A percentile compares a stretch with the other conserved stretches of the same genome.
phyloP scores from a whole-genome alignment of 768 basidiomycete genomes.

The Tulasnella sp. region DNA sequence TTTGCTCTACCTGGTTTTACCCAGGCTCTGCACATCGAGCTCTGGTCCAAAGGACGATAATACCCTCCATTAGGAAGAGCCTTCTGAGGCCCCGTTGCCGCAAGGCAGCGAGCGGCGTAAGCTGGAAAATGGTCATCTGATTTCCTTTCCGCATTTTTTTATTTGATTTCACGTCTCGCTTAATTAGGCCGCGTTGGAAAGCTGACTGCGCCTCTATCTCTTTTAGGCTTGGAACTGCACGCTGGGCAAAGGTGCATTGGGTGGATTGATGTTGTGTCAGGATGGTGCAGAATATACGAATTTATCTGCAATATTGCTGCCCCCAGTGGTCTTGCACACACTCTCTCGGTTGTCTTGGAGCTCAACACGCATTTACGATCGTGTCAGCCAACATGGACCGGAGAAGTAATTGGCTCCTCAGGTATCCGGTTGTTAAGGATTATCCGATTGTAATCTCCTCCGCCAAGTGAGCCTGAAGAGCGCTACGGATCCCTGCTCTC shows the following conservation, averaged over 20 bases:
- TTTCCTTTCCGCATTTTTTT: background rate
- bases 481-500: background rate
- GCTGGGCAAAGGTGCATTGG: background rate
- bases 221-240: background rate
- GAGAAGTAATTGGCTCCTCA: background rate
- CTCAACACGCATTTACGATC: background rate
- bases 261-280: too few species aligned
- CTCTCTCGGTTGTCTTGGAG: too few species aligned
- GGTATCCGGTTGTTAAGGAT: background rate
- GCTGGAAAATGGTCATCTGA: constrained; percentile 10
- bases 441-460: background rate
- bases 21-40: background rate
- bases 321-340: too few species aligned
- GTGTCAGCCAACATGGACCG: background rate
- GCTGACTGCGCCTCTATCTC: background rate
- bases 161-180: background rate
- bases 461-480: background rate
- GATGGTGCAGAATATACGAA: background rate
- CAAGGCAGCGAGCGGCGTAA: constrained; percentile 8
- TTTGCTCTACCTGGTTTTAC: background rate
- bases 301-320: too few species aligned
- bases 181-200: background rate
- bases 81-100: constrained; percentile 10
- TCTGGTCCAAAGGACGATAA: constrained; percentile 4
- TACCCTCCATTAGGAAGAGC: constrained; percentile 11